Evolutionary conservation across 495 filamentous ascomycete genomes (phyloP).

Genomic region (Lentithecium fluviatile): DNA sequence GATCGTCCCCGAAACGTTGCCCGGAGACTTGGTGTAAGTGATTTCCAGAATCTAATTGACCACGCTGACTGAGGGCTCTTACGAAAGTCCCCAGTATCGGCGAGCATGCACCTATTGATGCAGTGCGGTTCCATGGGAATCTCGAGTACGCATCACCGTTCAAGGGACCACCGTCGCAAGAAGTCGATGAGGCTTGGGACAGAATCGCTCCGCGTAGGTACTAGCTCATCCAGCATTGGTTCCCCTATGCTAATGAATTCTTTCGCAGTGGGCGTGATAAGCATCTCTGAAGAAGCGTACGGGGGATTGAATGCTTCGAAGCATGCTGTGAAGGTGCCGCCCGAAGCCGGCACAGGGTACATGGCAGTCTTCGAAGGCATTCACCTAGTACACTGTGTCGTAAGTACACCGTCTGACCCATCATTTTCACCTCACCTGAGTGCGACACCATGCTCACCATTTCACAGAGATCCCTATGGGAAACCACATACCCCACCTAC

Average conservation of each 20-base stretch:
- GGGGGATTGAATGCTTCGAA: conserved; percentile 16
- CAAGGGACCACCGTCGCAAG: conserved; percentile 14
- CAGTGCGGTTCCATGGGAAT: conserved; percentile 12
- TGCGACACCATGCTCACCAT: conserved; percentile 37
- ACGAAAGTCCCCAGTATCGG: background rate
- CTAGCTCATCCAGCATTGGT: background rate
- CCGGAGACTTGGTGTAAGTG: background rate
- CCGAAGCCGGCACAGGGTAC: conserved; percentile 25
- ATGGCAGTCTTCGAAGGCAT: conserved; percentile 33
- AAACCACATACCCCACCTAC: conserved; percentile 9
- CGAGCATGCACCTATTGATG: background rate
- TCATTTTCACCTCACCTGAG: conserved; percentile 21
- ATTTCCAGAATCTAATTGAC: background rate
- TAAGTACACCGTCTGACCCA: background rate
- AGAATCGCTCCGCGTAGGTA: no score
- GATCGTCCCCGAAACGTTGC: background rate
- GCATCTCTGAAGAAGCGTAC: conserved; percentile 5
- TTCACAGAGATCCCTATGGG: conserved; percentile 20
- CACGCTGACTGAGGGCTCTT: background rate
- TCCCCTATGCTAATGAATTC: background rate
- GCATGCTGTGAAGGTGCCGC: conserved; percentile 15
- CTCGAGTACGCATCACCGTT: conserved; percentile 11
- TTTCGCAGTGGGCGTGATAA: conserved; percentile 5
- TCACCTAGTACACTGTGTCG: conserved; percentile 36
- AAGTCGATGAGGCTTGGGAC: conserved; percentile 18